phyloP scores from a whole-genome alignment of 768 basidiomycete species.

The Lepiota subincarnata region DNA sequence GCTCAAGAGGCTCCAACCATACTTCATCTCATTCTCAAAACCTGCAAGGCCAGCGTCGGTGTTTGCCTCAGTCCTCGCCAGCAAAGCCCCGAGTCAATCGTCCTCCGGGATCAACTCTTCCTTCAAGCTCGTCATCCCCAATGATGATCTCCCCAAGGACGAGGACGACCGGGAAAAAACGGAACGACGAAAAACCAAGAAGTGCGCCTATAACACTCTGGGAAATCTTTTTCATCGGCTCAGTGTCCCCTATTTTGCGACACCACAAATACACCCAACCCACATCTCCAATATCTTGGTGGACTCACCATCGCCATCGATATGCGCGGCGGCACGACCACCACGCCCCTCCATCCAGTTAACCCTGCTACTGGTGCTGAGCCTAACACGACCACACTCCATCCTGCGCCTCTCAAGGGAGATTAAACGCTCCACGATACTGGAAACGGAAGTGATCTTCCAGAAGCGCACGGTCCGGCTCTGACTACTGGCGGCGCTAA shows the following conservation, averaged over 20 bases:
- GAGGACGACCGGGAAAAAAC: conserved; percentile 72
- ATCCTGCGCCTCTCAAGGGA: no score
- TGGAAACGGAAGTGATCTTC: no score
- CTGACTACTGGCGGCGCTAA: no score
- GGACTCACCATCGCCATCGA: no score
- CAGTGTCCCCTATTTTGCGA: background rate
- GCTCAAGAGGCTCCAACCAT: conserved; percentile 76
- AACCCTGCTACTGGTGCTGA: no score
- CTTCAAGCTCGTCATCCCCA: conserved; percentile 75
- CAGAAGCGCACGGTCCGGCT: no score
- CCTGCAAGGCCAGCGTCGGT: conserved; percentile 81
- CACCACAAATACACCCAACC: no score
- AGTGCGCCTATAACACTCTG: conserved; percentile 86
- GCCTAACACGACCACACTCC: no score
- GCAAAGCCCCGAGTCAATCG: conserved; percentile 67
- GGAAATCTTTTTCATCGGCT: conserved; percentile 77
- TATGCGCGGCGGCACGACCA: no score
- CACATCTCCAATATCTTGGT: no score
- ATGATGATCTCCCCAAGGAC: conserved; percentile 61
- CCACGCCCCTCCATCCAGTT: no score
- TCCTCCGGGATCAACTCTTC: conserved; percentile 84
- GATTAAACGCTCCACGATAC: no score
- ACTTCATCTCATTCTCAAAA: conserved; percentile 82
- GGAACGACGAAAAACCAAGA: conserved; percentile 92
- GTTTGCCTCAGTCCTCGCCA: conserved; percentile 70